These are phyloP conservation scores for Capronia coronata DNA, from an alignment of 2,329 filamentous ascomycete species.

Conservation along the genomic window DNA sequence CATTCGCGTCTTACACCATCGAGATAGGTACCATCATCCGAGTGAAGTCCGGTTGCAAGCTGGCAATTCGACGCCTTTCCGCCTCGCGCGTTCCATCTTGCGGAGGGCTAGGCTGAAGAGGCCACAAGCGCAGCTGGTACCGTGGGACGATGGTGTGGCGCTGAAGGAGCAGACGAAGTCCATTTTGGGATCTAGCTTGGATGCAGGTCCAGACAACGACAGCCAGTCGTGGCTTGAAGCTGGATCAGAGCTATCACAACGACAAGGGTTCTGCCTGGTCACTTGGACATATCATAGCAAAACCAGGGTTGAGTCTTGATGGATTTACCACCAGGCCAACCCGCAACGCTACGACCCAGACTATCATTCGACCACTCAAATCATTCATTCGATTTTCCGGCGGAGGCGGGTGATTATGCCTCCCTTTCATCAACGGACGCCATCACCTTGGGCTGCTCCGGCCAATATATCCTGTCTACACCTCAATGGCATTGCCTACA, in stretches of 20 bases:
- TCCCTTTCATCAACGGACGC: background rate
- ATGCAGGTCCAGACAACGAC: constrained; percentile 16
- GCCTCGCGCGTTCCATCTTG: constrained; percentile 5
- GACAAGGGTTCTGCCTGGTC: background rate
- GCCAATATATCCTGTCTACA: constrained; percentile 18
- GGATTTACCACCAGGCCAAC: background rate
- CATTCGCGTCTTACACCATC: background rate
- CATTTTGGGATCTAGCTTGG: constrained; percentile 12
- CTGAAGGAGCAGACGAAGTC: constrained; percentile 12
- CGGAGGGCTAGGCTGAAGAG: constrained; percentile 3
- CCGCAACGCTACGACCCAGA: background rate
- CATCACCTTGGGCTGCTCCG: background rate
- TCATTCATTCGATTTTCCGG: background rate
- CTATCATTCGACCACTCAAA: background rate
- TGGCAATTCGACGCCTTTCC: background rate
- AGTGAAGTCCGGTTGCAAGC: background rate
- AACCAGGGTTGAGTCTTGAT: background rate
- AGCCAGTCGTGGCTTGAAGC: constrained; percentile 12
- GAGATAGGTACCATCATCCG: no score
- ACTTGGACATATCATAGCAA: constrained; percentile 9
- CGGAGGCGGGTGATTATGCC: background rate
- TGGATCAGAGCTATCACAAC: constrained; percentile 11
- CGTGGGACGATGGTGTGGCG: constrained; percentile 18
- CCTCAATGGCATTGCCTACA: constrained; percentile 7
- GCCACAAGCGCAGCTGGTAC: constrained; percentile 1